phyloP scores from a whole-genome alignment of 352 stramenopile species.

The Pythium utonaiense region DNA sequence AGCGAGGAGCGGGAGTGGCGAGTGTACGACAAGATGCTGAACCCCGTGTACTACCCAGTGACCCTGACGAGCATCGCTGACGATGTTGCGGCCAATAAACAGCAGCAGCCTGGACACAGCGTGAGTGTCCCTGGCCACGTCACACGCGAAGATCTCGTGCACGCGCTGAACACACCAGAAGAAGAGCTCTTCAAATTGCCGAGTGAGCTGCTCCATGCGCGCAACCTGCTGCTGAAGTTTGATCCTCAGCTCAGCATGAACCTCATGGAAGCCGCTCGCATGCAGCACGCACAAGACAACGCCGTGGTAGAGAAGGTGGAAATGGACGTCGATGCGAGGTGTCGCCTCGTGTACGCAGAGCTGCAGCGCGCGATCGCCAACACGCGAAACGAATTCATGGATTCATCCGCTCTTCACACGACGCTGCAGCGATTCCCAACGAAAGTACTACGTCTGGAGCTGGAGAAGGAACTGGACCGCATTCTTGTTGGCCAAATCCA shows the following conservation, averaged over 20 bases:
- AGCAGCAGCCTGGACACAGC: too few species aligned
- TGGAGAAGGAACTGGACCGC: slow-evolving; percentile 91
- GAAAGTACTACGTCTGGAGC: slow-evolving; percentile 82
- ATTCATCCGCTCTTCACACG: slow-evolving; percentile 87
- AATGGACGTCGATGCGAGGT: slow-evolving; percentile 84
- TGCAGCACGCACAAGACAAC: slow-evolving; percentile 34
- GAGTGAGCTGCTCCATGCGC: slow-evolving; percentile 50
- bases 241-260: slow-evolving; percentile 55
- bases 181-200: slow-evolving; percentile 71
- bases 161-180: slow-evolving; percentile 58
- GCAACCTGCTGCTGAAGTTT: slow-evolving; percentile 63
- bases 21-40: slow-evolving; percentile 62
- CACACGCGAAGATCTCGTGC: slow-evolving; percentile 56
- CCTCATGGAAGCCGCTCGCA: slow-evolving; percentile 35
- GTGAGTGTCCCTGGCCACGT: slow-evolving; percentile 33
- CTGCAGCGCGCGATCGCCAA: slow-evolving; percentile 87
- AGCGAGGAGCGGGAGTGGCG: slow-evolving; percentile 69
- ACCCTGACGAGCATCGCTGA: slow-evolving; percentile 42
- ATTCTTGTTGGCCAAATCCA: slow-evolving; percentile 85
- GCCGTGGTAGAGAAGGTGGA: slow-evolving; percentile 40
- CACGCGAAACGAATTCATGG: slow-evolving; percentile 85
- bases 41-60: slow-evolving; percentile 64
- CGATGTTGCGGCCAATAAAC: slow-evolving; percentile 1
- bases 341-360: slow-evolving; percentile 84
- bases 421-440: slow-evolving; percentile 89